phyloP scores from a whole-genome alignment of 2,329 filamentous ascomycete species.

The Endocalyx cinctus region DNA sequence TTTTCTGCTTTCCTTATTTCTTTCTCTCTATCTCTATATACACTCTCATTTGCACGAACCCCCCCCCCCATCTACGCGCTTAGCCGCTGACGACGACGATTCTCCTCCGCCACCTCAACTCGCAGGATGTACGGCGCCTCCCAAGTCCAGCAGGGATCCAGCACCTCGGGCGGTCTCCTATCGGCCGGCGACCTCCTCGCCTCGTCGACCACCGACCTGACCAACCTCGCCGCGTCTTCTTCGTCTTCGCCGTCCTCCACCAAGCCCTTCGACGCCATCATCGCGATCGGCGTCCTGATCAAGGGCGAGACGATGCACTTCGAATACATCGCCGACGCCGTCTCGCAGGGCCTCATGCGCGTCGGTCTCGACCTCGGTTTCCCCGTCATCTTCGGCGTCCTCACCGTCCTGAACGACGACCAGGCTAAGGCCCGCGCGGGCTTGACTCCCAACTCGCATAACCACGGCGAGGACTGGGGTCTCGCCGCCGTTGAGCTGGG shows the following conservation, averaged over 20 bases:
- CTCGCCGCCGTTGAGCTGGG: conserved; percentile 90
- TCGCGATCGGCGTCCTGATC: conserved; percentile 93
- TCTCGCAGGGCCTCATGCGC: conserved; percentile 89
- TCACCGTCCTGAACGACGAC: conserved; percentile 84
- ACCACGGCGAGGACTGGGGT: conserved; percentile 97
- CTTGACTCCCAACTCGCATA: conserved; percentile 64
- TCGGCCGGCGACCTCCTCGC: conserved; percentile 74
- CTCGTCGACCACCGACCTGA: conserved; percentile 63
- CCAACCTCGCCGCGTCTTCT: conserved; percentile 37
- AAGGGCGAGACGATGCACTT: conserved; percentile 99
- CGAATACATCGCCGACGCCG: conserved; percentile 92
- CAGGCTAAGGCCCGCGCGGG: conserved; percentile 85
- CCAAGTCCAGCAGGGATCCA: conserved; percentile 71
- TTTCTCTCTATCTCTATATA: too few relatives aligned
- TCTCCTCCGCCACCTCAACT: conserved; percentile 4
- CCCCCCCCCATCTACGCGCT: neutral
- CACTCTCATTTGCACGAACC: neutral
- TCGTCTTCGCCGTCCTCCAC: conserved; percentile 25
- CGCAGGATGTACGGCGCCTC: conserved; percentile 76
- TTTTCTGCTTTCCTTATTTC: too few relatives aligned
- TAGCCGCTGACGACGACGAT: conserved; percentile 1
- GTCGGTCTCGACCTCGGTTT: conserved; percentile 85
- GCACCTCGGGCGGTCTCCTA: conserved; percentile 51
- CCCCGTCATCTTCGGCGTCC: conserved; percentile 85
- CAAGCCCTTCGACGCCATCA: conserved; percentile 82